phyloP scores from a whole-genome alignment of 108 stramenopile genomes.

The Nitzschia sp. region DNA sequence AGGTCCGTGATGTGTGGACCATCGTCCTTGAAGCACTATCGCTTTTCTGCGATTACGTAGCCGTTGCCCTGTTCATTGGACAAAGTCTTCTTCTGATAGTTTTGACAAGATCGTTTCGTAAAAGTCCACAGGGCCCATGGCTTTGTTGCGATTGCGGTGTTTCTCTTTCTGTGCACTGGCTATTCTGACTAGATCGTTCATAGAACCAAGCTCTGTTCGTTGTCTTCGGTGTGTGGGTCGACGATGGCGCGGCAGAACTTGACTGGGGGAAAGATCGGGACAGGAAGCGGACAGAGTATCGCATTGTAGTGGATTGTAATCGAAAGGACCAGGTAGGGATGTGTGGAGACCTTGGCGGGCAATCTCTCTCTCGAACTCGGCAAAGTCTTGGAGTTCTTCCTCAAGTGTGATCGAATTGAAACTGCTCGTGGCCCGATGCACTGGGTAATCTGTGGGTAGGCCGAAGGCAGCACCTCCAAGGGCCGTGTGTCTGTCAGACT shows the following conservation, averaged over 20 bases:
- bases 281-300: background rate
- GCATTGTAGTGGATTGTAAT: background rate
- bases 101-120: constrained; percentile 12
- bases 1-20: no score
- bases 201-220: constrained; percentile 1
- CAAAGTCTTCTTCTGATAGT: constrained; percentile 8
- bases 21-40: no score
- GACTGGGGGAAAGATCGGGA: background rate
- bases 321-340: background rate
- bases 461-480: background rate
- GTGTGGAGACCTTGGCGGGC: background rate
- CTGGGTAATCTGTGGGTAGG: constrained; percentile 9
- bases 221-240: background rate
- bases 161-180: constrained; percentile 1
- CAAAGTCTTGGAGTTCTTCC: constrained; percentile 30
- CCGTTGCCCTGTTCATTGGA: no score
- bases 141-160: constrained; percentile 8
- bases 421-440: constrained; percentile 4
- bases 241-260: background rate
- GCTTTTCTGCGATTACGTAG: no score
- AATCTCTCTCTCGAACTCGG: constrained; percentile 5
- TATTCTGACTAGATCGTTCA: constrained; percentile 4
- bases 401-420: constrained; percentile 11
- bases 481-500: background rate
- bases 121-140: constrained; percentile 17